Evolutionary conservation across 345 rosid species (phyloP).

Genomic region (Corchorus olitorius): DNA sequence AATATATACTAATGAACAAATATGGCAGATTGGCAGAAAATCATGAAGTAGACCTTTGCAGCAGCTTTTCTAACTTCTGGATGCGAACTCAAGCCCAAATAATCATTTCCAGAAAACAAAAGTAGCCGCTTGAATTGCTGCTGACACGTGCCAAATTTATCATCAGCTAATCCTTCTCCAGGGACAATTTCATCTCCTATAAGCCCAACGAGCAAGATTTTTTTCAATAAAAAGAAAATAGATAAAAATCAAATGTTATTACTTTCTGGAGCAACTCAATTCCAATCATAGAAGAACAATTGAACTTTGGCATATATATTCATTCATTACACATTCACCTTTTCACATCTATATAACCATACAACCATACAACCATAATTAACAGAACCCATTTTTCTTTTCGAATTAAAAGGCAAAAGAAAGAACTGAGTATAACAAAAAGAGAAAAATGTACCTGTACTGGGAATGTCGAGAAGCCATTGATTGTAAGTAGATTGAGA

Average conservation of each 20-base stretch:
- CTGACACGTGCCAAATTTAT: slow-evolving; percentile 13
- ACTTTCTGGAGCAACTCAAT: background rate
- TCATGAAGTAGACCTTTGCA: slow-evolving; percentile 57
- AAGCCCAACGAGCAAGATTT: slow-evolving; percentile 9
- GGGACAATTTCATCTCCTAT: slow-evolving; percentile 62
- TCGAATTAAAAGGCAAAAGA: background rate
- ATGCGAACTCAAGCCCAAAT: slow-evolving; percentile 90
- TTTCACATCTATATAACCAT: background rate
- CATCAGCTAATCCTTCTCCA: slow-evolving; percentile 35
- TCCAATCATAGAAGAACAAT: background rate
- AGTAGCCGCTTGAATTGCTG: slow-evolving; percentile 61
- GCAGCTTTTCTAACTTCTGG: slow-evolving; percentile 80
- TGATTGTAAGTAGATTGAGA: slow-evolving; percentile 60
- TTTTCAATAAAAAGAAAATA: background rate
- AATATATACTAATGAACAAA: slow-evolving; percentile 7
- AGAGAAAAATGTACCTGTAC: slow-evolving; percentile 50
- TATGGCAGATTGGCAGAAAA: background rate
- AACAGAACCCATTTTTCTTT: background rate
- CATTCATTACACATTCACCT: background rate
- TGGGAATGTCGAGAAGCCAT: slow-evolving; percentile 85
- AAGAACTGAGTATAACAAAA: no score
- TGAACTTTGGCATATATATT: background rate
- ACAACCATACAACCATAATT: background rate
- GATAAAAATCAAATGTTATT: no score
- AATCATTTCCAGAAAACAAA: slow-evolving; percentile 94